phyloP scores from a whole-genome alignment of 2,329 filamentous ascomycete genomes.

The Emergomyces africanus region DNA sequence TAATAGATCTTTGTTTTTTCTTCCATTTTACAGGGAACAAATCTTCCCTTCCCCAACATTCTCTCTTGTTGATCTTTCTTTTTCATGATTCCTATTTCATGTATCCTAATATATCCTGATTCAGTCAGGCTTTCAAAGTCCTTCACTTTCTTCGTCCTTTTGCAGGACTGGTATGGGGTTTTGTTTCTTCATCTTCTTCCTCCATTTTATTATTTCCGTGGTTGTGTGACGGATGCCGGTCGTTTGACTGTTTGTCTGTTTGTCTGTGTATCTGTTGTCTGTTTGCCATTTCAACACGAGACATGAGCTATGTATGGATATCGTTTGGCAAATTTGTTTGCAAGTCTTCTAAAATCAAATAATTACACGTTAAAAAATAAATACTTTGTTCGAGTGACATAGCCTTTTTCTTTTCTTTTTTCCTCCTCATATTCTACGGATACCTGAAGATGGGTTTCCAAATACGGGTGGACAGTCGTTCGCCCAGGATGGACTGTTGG shows the following conservation, averaged over 20 bases:
- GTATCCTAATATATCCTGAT: neutral
- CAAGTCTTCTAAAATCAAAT: neutral
- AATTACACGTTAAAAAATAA: neutral
- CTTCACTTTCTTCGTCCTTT: neutral
- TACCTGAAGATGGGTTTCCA: neutral
- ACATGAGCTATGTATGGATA: neutral
- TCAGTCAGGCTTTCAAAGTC: neutral
- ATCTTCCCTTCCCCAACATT: neutral
- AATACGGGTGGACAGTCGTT: no score
- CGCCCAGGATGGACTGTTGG: no score
- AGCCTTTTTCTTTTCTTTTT: no score
- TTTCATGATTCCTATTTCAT: neutral
- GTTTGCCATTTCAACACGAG: neutral
- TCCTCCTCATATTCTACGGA: no score
- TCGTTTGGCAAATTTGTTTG: neutral
- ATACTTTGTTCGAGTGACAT: no score
- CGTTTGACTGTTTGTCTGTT: neutral
- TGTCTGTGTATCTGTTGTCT: neutral
- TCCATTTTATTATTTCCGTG: neutral
- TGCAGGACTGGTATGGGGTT: neutral
- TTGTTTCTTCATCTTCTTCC: neutral
- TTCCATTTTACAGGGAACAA: neutral
- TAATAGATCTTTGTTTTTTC: neutral
- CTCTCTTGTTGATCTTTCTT: neutral
- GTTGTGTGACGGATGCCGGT: neutral